Evolutionary conservation across 2,329 filamentous ascomycete genomes (phyloP).

Genomic region (Neofusicoccum ribis): DNA sequence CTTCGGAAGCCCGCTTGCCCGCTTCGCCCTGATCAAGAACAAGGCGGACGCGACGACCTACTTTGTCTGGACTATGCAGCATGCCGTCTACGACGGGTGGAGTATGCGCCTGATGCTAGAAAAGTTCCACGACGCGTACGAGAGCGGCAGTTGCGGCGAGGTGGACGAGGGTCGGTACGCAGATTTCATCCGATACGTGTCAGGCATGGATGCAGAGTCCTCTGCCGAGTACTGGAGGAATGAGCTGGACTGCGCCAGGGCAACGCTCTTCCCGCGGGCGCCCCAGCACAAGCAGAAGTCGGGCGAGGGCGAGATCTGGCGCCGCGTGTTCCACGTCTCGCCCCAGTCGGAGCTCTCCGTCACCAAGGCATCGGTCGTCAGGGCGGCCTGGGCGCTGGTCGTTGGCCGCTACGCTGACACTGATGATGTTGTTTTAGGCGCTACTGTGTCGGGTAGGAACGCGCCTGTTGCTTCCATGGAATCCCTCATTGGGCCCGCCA

Average conservation of each 20-base stretch:
- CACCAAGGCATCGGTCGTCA: not conserved
- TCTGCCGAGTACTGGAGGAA: not conserved
- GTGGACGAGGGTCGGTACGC: not conserved
- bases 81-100: constrained; percentile 7
- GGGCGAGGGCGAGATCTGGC: not conserved
- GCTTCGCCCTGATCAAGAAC: too few relatives aligned
- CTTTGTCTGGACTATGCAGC: not conserved
- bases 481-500: not conserved
- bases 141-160: not conserved
- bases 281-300: not conserved
- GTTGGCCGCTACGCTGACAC: not conserved
- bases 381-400: not conserved
- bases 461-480: constrained; percentile 27
- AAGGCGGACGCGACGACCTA: not conserved
- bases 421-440: constrained; percentile 54
- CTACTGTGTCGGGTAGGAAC: constrained; percentile 63
- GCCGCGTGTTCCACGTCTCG: not conserved
- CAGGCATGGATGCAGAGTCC: not conserved
- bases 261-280: not conserved
- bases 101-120: not conserved
- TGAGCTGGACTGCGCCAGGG: not conserved
- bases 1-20: too few relatives aligned
- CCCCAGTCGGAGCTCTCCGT: not conserved
- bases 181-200: not conserved
- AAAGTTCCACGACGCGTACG: not conserved